phyloP scores from a whole-genome alignment of 257 asterid species.

The Oldenlandia corymbosa region DNA sequence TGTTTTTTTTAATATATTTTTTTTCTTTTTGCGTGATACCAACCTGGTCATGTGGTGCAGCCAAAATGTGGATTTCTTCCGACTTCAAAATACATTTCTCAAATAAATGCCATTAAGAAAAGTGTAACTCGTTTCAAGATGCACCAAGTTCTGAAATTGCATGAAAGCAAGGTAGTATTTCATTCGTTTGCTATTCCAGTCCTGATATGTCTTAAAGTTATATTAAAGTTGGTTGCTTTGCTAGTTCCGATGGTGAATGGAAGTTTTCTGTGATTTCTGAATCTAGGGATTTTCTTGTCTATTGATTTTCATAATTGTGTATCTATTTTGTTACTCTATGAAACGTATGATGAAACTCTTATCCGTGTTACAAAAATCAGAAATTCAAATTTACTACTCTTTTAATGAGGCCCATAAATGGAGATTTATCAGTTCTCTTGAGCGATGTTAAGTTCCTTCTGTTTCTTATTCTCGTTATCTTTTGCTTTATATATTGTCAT shows the following conservation, averaged over 20 bases:
- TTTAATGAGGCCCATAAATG: not conserved
- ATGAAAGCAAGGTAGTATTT: slow-evolving; percentile 56
- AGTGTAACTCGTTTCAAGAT: slow-evolving; percentile 67
- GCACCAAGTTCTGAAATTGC: slow-evolving; percentile 82
- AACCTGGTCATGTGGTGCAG: slow-evolving; percentile 38
- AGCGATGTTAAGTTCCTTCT: not conserved
- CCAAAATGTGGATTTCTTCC: slow-evolving; percentile 95
- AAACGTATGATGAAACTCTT: not conserved
- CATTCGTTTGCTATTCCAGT: not conserved
- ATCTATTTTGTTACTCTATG: not conserved
- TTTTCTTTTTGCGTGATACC: slow-evolving; percentile 11
- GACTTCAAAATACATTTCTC: slow-evolving; percentile 58
- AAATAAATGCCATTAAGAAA: slow-evolving; percentile 61
- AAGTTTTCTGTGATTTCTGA: not conserved
- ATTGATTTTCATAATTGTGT: not conserved
- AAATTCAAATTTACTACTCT: not conserved
- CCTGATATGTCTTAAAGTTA: not conserved
- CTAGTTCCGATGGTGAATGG: not conserved
- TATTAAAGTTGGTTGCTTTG: too few species aligned
- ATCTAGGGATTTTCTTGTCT: not conserved
- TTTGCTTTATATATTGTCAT: too few species aligned
- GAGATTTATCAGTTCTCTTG: not conserved
- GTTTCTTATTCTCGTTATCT: not conserved
- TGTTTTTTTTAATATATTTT: too few species aligned
- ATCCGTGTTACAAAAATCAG: not conserved